Evolutionary conservation across 202 grass and related monocot genomes (phyloP).

Genomic region (Setaria viridis): DNA sequence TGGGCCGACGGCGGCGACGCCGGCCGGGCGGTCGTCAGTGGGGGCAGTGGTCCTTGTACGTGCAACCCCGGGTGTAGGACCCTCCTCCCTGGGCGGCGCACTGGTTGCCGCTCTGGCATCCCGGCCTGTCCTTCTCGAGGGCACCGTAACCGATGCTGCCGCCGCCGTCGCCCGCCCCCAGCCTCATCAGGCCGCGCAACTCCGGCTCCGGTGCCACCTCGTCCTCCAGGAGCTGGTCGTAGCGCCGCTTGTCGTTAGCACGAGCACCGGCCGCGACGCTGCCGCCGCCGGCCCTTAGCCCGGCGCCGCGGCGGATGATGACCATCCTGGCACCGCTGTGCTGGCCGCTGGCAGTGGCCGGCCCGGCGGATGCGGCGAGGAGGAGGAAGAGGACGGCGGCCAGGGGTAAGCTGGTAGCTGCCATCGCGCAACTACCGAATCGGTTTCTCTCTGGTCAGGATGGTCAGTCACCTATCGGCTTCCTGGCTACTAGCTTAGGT

Average conservation of each 20-base stretch:
- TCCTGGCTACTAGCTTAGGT: too few species aligned
- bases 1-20: too few species aligned
- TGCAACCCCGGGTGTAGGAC: not conserved
- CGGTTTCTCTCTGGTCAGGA: too few species aligned
- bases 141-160: rapidly evolving
- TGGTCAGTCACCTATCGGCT: too few species aligned
- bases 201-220: conserved; percentile 25
- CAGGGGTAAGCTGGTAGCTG: not conserved
- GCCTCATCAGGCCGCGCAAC: not conserved
- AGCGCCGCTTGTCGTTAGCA: not conserved
- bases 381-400: not conserved
- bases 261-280: not conserved
- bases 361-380: not conserved
- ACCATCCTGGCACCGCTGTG: not conserved
- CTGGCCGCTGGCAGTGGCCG: not conserved
- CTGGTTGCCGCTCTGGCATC: not conserved
- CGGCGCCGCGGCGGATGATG: not conserved
- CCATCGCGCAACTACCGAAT: not conserved
- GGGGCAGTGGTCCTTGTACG: not conserved
- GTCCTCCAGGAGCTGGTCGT: not conserved
- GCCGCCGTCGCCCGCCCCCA: too few species aligned
- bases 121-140: not conserved
- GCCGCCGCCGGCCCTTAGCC: too few species aligned
- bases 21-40: not conserved
- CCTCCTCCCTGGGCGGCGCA: not conserved